Base-by-base conservation (phyloP, 2,329 filamentous ascomycete genomes). In the Xylariaceae sp. region DNA sequence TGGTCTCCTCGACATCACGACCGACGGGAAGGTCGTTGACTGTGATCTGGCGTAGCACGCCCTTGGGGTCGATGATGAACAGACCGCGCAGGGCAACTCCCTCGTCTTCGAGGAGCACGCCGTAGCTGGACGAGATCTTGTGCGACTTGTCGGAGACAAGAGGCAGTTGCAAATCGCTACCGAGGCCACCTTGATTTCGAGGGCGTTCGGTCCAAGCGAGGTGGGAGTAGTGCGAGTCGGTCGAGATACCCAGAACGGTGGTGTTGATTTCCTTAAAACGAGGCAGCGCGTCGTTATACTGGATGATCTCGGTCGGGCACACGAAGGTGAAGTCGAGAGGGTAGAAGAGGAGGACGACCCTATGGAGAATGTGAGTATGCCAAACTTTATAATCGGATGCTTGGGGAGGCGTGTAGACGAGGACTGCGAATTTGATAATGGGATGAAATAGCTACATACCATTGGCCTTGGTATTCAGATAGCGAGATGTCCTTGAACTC, bases 311-410 rank as follows among this genome's bases (percentile, higher is more conserved):
- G 67, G 80, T 83, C 31, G 81, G 80, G 74, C 83, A 86, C 67
- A 86, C 81, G 62, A 85, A 86, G 62, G 82, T 85, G 77, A 83
- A 86, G 64, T 84, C 83, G 72, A 84, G 82, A 54, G 83, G 83
- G 69, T 85, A 81, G 75, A 86, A 86, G 60, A 81, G 78, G 35
- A 86, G 80, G 63, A 85, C 74, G 56, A 85, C 78, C 83, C 83
- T 76, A 30, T 31, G 32, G 46, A 5, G 27, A n/a, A 19, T 19
- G 30, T 34, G 27, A 6, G 34, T 29, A 26, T 29, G 41, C 50
- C 41, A 58, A 47, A 12, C 35, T 54, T 40, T 11, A 39, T 26
- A 6, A 6, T 39, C 26, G 1, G 11, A 9, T 31, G 41, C 37
- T 29, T 6, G 12, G 4, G 4, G 19, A 19, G 48, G 53, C 43